Conservation (phyloP, 176 grass and related monocot genomes). For the Cymbopogon citratus region DNA sequence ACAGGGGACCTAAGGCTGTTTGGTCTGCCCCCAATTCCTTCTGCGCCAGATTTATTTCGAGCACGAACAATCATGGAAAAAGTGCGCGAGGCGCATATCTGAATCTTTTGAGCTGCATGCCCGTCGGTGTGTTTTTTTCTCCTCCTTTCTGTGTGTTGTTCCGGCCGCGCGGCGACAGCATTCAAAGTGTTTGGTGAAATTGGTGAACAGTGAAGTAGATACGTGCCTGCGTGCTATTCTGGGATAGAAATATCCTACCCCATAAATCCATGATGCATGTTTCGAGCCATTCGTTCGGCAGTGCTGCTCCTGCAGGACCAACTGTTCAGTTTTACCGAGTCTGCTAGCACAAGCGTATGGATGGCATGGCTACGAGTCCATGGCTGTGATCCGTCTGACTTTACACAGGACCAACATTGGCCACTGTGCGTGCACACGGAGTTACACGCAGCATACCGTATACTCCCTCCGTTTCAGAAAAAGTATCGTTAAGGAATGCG, state of each 20-base stretch:
- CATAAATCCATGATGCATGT: too few species aligned
- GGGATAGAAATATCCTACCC: not conserved
- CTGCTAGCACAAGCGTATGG: not conserved
- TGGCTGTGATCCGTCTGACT: not conserved
- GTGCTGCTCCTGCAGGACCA: not conserved
- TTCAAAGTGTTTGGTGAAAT: not conserved
- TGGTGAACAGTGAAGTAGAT: not conserved
- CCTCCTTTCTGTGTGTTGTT: too few species aligned
- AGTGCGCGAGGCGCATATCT: slow-evolving; percentile 6
- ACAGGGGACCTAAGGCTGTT: slow-evolving; percentile 24
- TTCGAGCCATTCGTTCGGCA: not conserved
- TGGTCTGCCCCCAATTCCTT: slow-evolving; percentile 1
- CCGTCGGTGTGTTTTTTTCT: not conserved
- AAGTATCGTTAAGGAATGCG: too few species aligned
- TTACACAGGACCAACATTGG: not conserved
- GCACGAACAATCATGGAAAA: slow-evolving; percentile 14
- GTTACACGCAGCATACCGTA: not conserved
- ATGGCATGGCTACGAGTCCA: not conserved
- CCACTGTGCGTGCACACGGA: not conserved
- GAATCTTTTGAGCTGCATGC: too few species aligned
- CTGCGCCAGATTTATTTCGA: not conserved
- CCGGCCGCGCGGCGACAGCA: not conserved
- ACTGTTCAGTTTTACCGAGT: not conserved
- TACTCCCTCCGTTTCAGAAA: too few species aligned
- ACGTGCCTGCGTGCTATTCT: not conserved